These are phyloP conservation scores for Euryodendron excelsum DNA, from an alignment of 148 eudicot genomes.

Conservation along the genomic window DNA sequence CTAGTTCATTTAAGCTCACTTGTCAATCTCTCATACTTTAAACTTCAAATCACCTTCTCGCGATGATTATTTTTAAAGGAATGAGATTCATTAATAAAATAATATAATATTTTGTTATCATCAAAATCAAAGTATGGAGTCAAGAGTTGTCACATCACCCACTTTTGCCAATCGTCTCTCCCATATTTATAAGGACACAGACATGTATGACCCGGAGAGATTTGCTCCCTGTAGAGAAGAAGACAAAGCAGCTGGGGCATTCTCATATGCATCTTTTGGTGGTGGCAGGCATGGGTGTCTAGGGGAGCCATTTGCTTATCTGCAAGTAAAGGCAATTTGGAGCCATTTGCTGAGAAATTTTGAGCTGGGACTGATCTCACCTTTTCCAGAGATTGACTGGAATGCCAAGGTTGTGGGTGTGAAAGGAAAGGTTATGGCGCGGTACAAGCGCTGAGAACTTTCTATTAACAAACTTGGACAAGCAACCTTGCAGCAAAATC, in stretches of 20 bases:
- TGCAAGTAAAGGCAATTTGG: conserved; percentile 95
- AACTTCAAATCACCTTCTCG: too few relatives aligned
- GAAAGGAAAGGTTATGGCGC: conserved; percentile 70
- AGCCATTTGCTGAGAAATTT: conserved; percentile 89
- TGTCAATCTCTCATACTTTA: too few relatives aligned
- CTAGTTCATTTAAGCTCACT: too few relatives aligned
- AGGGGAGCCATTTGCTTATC: conserved; percentile 93
- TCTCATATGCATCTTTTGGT: conserved; percentile 83
- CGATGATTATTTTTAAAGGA: too few relatives aligned
- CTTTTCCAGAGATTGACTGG: conserved; percentile 98
- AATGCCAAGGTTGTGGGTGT: conserved; percentile 83
- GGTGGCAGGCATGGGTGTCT: conserved; percentile 97
- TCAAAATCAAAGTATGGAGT: too few relatives aligned
- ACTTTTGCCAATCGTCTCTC: conserved; percentile 96
- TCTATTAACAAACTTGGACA: conserved; percentile 21
- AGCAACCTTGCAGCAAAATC: background rate
- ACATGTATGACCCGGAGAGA: conserved; percentile 83
- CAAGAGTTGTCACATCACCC: conserved; percentile 94
- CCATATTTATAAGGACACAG: conserved; percentile 70
- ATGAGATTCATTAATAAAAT: too few relatives aligned
- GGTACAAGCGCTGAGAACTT: conserved; percentile 61
- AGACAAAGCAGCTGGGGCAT: conserved; percentile 81
- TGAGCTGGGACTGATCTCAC: conserved; percentile 83
- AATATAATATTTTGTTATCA: too few relatives aligned
- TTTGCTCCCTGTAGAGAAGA: conserved; percentile 83